Evolutionary conservation across 306 rosid genomes (phyloP).

Genomic region (Fragaria nilgerrensis): DNA sequence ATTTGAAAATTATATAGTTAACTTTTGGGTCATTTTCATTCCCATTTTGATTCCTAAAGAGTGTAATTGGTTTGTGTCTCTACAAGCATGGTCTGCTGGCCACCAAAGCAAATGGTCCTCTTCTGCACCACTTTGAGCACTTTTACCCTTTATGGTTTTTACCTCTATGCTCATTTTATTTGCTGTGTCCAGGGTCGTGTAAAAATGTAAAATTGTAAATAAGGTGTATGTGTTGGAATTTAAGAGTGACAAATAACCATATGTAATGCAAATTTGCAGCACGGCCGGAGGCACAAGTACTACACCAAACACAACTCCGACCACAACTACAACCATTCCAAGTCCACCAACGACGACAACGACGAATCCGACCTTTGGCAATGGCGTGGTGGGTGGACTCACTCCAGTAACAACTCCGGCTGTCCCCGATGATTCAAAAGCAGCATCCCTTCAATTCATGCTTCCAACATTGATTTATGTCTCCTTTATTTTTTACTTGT

Average conservation of each 20-base stretch:
- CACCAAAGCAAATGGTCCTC: not conserved
- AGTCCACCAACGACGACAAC: constrained; percentile 40
- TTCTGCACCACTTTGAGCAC: not conserved
- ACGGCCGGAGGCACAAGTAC: constrained; percentile 63
- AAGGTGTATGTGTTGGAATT: not conserved
- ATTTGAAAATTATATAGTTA: not conserved
- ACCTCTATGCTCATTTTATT: not conserved
- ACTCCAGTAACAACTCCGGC: constrained; percentile 30
- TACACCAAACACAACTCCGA: constrained; percentile 44
- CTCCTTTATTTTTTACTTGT: constrained; percentile 23
- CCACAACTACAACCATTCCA: constrained; percentile 29
- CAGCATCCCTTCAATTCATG: constrained; percentile 14
- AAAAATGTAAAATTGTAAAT: not conserved
- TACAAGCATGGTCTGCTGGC: constrained; percentile 2
- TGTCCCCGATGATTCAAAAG: constrained; percentile 34
- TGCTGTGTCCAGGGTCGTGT: no score
- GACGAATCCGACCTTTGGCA: constrained; percentile 14
- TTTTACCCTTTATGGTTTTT: not conserved
- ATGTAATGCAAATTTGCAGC: constrained; percentile 38
- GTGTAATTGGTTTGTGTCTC: not conserved
- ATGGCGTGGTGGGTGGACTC: constrained; percentile 15
- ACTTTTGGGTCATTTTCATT: not conserved
- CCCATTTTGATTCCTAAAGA: constrained; percentile 1
- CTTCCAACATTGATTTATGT: constrained; percentile 15
- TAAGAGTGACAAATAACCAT: constrained; percentile 16